Conservation (phyloP, 495 filamentous ascomycete genomes). For the Gamarada debralockiae region DNA sequence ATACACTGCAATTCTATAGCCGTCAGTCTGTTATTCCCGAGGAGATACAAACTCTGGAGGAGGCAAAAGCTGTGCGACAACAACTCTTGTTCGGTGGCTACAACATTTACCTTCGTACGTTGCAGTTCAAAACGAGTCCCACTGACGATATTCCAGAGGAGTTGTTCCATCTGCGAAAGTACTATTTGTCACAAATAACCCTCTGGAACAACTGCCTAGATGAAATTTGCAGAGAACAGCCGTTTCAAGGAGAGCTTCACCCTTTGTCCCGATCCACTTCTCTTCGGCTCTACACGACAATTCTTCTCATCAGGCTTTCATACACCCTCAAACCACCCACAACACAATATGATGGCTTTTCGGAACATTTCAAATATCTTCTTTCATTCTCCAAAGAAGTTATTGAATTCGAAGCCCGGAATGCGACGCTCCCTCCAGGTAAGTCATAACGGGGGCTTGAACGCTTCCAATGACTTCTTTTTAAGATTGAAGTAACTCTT, state of each 20-base stretch:
- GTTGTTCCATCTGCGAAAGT: no score
- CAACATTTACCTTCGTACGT: not conserved
- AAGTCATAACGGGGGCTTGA: not conserved
- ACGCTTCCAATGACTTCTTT: not conserved
- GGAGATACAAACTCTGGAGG: no score
- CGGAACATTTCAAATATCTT: no score
- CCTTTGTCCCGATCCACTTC: no score
- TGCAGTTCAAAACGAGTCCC: not conserved
- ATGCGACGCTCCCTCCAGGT: not conserved
- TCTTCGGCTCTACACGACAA: no score
- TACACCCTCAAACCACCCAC: no score
- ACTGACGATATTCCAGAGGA: not conserved
- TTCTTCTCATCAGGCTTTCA: no score
- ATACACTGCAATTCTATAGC: not conserved
- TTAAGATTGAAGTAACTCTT: not conserved
- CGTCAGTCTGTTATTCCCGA: not conserved
- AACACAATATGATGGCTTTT: no score
- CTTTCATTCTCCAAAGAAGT: not conserved
- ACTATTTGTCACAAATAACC: not conserved
- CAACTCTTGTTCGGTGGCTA: constrained; percentile 9
- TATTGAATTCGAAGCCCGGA: constrained; percentile 4
- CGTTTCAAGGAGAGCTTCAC: no score
- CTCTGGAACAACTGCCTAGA: no score
- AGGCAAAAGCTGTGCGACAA: constrained; percentile 5
- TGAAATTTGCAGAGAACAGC: no score